phyloP scores from a whole-genome alignment of 139 green algal genomes.

The Coccomyxa sp. region DNA sequence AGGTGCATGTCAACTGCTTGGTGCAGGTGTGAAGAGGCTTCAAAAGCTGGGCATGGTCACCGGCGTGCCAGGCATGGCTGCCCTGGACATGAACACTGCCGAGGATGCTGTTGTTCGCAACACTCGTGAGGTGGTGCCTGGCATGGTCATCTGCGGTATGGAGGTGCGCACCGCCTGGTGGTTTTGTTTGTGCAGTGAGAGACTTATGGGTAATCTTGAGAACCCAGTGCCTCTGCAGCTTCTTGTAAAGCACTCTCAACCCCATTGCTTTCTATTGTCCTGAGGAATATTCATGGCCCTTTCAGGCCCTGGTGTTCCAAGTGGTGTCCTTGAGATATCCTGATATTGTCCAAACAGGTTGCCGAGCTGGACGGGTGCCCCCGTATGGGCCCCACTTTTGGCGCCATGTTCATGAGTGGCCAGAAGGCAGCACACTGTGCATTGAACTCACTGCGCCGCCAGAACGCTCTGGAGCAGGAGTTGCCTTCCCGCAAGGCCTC shows the following conservation, averaged over 20 bases:
- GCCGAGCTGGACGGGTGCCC: slow-evolving; percentile 69
- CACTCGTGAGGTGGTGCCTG: slow-evolving; percentile 87
- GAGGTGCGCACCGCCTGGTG: slow-evolving; percentile 53
- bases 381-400: slow-evolving; percentile 96
- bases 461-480: slow-evolving; percentile 9
- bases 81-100: slow-evolving; percentile 94
- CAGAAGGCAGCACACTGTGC: slow-evolving; percentile 89
- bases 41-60: slow-evolving; percentile 82
- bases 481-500: not conserved
- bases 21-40: slow-evolving; percentile 83
- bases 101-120: slow-evolving; percentile 85
- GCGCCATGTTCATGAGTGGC: slow-evolving; percentile 91
- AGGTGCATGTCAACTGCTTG: no score
- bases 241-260: no score
- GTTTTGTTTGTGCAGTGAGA: not conserved
- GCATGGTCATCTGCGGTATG: slow-evolving; percentile 95
- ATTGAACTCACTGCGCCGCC: slow-evolving; percentile 61
- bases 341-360: slow-evolving; percentile 8
- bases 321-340: no score
- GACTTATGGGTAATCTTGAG: no score
- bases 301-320: no score
- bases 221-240: no score
- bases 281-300: no score
- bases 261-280: no score
- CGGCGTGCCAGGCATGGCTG: slow-evolving; percentile 81